A percentile compares a stretch with the other conserved stretches of the same genome.
phyloP scores from a whole-genome alignment of 1,284 basidiomycete genomes.

The Neotropicomus parvogracilis region DNA sequence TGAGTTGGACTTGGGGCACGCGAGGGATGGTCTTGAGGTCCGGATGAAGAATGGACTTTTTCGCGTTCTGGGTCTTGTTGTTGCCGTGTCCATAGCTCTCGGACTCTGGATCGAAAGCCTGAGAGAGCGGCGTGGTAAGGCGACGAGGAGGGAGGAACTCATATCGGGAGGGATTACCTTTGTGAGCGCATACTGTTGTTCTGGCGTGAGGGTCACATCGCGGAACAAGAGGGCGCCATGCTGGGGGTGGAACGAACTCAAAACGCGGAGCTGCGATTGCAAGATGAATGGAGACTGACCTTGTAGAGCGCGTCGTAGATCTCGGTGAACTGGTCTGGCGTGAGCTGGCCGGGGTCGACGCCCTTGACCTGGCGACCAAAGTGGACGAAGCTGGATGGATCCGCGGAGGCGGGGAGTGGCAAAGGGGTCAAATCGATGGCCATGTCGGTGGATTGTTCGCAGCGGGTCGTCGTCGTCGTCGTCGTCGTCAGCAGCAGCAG shows the following conservation, averaged over 20 bases:
- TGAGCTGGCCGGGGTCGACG: conserved; percentile 54
- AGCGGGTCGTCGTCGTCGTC: too few relatives aligned
- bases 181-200: conserved; percentile 67
- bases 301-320: conserved; percentile 65
- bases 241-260: conserved; percentile 37
- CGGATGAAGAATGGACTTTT: conserved; percentile 77
- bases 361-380: conserved; percentile 69
- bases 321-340: conserved; percentile 53
- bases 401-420: conserved; percentile 52
- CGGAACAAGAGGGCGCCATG: conserved; percentile 75
- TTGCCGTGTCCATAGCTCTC: conserved; percentile 81
- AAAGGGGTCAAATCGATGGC: conserved; percentile 54
- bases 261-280: background rate
- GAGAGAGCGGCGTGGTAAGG: conserved; percentile 1
- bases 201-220: conserved; percentile 64
- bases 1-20: conserved; percentile 83
- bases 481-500: too few relatives aligned
- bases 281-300: conserved; percentile 35
- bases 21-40: conserved; percentile 85
- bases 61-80: conserved; percentile 70
- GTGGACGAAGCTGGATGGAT: conserved; percentile 51
- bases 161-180: conserved; percentile 6
- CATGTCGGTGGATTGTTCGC: conserved; percentile 35
- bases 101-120: conserved; percentile 72
- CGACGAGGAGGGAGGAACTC: background rate